Percentiles rank a stretch among this genome's conserved stretches.
Conservation (phyloP, 148 eudicot species). For the Bassia scoparia region DNA sequence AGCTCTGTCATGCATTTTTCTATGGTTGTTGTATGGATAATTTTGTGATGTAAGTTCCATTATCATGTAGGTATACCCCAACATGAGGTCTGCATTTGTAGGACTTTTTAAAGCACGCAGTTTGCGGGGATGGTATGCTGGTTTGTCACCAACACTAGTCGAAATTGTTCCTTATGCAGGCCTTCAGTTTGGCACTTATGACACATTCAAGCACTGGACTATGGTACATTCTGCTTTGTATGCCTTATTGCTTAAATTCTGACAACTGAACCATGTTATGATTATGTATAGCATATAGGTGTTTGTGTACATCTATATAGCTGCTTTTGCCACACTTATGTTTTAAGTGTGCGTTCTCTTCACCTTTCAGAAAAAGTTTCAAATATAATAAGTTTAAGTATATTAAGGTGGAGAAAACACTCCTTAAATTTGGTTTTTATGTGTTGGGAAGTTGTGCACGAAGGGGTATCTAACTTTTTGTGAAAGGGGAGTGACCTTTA, state of each 20-base stretch:
- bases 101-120: conserved; percentile 61
- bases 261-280: background rate
- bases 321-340: background rate
- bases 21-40: background rate
- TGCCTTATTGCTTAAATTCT: background rate
- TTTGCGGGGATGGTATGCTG: conserved; percentile 75
- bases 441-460: too few species aligned
- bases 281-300: background rate
- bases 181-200: conserved; percentile 96
- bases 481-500: too few species aligned
- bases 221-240: conserved; percentile 34
- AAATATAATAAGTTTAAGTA: too few species aligned
- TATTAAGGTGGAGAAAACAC: too few species aligned
- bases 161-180: conserved; percentile 97
- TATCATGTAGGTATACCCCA: conserved; percentile 79
- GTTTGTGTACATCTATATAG: background rate
- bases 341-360: background rate
- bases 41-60: conserved; percentile 8
- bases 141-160: conserved; percentile 76
- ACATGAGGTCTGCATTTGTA: conserved; percentile 83
- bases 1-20: background rate
- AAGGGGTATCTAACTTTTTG: too few species aligned
- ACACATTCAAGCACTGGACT: conserved; percentile 91
- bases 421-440: too few species aligned
- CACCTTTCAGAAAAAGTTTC: too few species aligned